Percentiles rank a stretch among this genome's conserved stretches.
Conservation (phyloP, 192 early-diverging fungal species). For the Chytriomyces hyalinus region DNA sequence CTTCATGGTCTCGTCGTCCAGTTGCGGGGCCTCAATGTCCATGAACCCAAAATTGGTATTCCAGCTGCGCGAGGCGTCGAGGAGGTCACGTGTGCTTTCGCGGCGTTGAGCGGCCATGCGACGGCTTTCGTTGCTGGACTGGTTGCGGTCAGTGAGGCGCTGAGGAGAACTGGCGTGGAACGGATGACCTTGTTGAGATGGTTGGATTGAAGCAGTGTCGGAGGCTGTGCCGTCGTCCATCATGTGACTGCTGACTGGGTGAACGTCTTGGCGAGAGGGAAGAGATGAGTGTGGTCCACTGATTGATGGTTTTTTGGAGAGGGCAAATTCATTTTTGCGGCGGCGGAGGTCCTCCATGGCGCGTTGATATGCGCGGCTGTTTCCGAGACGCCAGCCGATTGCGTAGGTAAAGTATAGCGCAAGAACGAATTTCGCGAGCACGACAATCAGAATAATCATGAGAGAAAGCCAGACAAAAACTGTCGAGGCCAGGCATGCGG, state of each 20-base stretch:
- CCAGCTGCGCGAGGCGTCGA: constrained; percentile 48
- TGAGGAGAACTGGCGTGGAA: too few relatives aligned
- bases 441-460: constrained; percentile 51
- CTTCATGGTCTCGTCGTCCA: constrained; percentile 42
- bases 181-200: too few relatives aligned
- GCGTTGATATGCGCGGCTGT: constrained; percentile 32
- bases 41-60: constrained; percentile 41
- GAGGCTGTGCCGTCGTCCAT: background rate
- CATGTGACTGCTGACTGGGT: background rate
- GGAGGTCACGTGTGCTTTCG: constrained; percentile 15
- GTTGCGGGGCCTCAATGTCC: constrained; percentile 43
- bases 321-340: constrained; percentile 9
- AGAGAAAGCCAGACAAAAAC: constrained; percentile 82
- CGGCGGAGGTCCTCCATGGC: constrained; percentile 37
- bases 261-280: background rate
- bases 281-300: background rate
- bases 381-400: constrained; percentile 50
- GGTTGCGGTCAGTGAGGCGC: background rate
- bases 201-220: background rate
- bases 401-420: constrained; percentile 53
- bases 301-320: background rate
- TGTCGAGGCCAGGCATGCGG: constrained; percentile 83
- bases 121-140: constrained; percentile 7
- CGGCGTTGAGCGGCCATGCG: constrained; percentile 23
- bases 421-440: constrained; percentile 51